Evolutionary conservation across 192 early-diverging fungal genomes (phyloP).

Genomic region (Rhizoclosmatium sp.): DNA sequence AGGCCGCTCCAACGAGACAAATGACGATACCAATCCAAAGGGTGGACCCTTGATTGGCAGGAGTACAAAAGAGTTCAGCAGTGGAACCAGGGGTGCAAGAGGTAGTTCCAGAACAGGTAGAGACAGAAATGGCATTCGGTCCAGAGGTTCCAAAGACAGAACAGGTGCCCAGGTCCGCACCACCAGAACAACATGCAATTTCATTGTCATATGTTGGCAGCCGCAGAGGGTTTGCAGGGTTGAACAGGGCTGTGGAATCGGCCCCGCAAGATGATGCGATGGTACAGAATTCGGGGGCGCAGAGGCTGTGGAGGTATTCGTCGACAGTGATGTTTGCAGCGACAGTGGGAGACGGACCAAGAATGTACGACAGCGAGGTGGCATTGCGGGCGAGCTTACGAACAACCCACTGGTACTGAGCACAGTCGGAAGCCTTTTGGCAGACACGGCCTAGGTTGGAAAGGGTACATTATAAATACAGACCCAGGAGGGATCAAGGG

Average conservation of each 20-base stretch:
- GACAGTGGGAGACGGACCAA: background rate
- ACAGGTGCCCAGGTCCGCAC: conserved; percentile 13
- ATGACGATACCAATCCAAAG: conserved; percentile 80
- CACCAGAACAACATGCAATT: conserved; percentile 35
- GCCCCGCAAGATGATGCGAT: conserved; percentile 31
- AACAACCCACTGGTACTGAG: conserved; percentile 32
- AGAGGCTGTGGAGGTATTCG: conserved; percentile 25
- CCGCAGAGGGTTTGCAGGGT: conserved; percentile 25
- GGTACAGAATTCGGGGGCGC: conserved; percentile 30
- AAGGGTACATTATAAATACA: background rate
- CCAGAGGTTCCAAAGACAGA: conserved; percentile 1
- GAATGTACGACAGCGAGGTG: background rate
- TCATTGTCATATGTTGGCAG: conserved; percentile 12
- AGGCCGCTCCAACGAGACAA: conserved; percentile 69
- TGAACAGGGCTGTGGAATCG: conserved; percentile 31
- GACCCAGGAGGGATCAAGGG: no score
- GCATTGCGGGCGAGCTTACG: conserved; percentile 9
- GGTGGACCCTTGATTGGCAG: conserved; percentile 13
- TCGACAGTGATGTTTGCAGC: background rate
- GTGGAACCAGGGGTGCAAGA: conserved; percentile 2
- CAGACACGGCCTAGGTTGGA: conserved; percentile 29
- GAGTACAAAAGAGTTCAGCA: conserved; percentile 1
- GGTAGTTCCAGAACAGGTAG: conserved; percentile 7
- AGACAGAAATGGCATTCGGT: background rate
- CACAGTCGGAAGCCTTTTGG: conserved; percentile 31